phyloP scores from a whole-genome alignment of 2,329 filamentous ascomycete genomes.

The Beauveria bassiana region DNA sequence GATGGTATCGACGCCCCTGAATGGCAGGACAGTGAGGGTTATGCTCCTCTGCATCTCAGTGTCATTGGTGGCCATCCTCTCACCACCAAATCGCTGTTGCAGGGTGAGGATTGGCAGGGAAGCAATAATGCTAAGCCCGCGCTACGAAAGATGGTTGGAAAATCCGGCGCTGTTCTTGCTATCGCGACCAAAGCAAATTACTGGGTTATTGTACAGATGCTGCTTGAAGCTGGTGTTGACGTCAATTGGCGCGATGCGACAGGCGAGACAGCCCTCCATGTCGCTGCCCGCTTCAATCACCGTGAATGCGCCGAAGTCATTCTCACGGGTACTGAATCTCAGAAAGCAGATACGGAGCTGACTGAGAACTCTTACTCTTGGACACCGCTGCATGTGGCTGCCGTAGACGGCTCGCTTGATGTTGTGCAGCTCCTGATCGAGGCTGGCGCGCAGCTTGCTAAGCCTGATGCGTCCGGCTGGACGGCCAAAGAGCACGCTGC shows the following conservation, averaged over 20 bases:
- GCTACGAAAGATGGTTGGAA: slow-evolving; percentile 62
- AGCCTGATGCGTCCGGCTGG: slow-evolving; percentile 83
- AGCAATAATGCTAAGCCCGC: slow-evolving; percentile 52
- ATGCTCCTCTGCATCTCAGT: slow-evolving; percentile 82
- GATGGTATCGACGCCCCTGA: slow-evolving; percentile 77
- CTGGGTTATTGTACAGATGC: slow-evolving; percentile 71
- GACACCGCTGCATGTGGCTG: slow-evolving; percentile 91
- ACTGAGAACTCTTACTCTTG: slow-evolving; percentile 80
- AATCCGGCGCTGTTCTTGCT: slow-evolving; percentile 80
- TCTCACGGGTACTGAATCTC: slow-evolving; percentile 58
- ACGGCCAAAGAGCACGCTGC: slow-evolving; percentile 89
- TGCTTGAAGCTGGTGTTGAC: slow-evolving; percentile 85
- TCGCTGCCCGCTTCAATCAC: slow-evolving; percentile 85
- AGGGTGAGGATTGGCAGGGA: slow-evolving; percentile 71
- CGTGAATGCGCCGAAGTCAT: slow-evolving; percentile 71
- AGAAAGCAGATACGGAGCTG: slow-evolving; percentile 70
- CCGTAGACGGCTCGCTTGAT: slow-evolving; percentile 74
- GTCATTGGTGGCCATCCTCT: slow-evolving; percentile 85
- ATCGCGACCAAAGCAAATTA: slow-evolving; percentile 87
- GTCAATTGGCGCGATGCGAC: slow-evolving; percentile 88
- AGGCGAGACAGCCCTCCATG: slow-evolving; percentile 85
- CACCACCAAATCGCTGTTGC: slow-evolving; percentile 73
- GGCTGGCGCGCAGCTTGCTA: slow-evolving; percentile 68
- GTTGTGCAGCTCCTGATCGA: slow-evolving; percentile 72
- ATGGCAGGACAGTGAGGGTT: slow-evolving; percentile 92